Percentiles rank a stretch among this genome's conserved stretches.
phyloP scores from a whole-genome alignment of 2,329 filamentous ascomycete genomes.

The Epichloe brachyelytri region DNA sequence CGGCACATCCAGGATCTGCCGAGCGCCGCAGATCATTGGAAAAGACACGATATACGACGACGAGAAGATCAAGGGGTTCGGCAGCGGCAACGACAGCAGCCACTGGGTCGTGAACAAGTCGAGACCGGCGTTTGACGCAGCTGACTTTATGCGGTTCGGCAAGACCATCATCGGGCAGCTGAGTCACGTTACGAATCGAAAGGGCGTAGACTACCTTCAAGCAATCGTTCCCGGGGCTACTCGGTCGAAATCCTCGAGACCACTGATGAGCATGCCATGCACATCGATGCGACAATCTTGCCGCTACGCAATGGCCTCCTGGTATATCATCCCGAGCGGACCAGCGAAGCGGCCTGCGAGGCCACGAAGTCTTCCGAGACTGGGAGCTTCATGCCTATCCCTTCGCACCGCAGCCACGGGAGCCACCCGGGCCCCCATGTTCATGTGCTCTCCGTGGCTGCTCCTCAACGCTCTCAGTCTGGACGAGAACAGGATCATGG shows the following conservation, averaged over 20 bases:
- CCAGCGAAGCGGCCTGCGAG: constrained; percentile 11
- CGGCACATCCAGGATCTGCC: background rate
- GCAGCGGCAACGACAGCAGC: background rate
- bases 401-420: constrained; percentile 7
- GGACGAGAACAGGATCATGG: constrained; percentile 13
- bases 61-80: background rate
- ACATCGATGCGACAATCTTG: constrained; percentile 19
- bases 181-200: constrained; percentile 19
- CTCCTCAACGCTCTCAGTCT: constrained; percentile 14
- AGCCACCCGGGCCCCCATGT: constrained; percentile 8
- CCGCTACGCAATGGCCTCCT: constrained; percentile 15
- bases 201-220: constrained; percentile 16
- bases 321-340: constrained; percentile 14
- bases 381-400: constrained; percentile 17
- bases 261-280: constrained; percentile 16
- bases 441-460: constrained; percentile 15
- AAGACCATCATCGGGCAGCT: constrained; percentile 17
- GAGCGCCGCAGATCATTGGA: constrained; percentile 5
- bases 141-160: constrained; percentile 22
- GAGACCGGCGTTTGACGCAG: constrained; percentile 19
- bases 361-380: constrained; percentile 12
- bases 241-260: constrained; percentile 15
- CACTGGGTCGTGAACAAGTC: constrained; percentile 19
- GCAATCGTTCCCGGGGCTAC: constrained; percentile 13
- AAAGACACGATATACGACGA: constrained; percentile 11